phyloP scores from a whole-genome alignment of 2,329 filamentous ascomycete genomes.

The Aureobasidium leucospermi region DNA sequence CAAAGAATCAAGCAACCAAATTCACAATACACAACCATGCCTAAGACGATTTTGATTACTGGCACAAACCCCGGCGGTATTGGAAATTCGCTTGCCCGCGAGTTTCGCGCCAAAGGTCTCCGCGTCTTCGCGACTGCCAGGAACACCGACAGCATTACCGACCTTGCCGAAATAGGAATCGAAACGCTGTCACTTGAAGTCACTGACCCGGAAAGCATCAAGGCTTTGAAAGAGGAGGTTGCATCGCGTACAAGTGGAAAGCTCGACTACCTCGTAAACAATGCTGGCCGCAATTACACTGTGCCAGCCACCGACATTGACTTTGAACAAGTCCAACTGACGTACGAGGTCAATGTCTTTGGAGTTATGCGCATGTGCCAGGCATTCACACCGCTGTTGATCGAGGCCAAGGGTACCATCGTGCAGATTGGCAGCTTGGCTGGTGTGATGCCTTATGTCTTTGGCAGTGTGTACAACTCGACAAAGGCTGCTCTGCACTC shows the following conservation, averaged over 20 bases:
- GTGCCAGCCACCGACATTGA: constrained; percentile 51
- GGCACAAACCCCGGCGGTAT: constrained; percentile 48
- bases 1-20: not conserved
- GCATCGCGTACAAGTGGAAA: constrained; percentile 40
- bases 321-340: constrained; percentile 37
- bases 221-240: constrained; percentile 40
- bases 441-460: constrained; percentile 37
- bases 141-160: constrained; percentile 40
- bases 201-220: constrained; percentile 42
- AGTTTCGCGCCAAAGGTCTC: constrained; percentile 48
- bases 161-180: constrained; percentile 44
- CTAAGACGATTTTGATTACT: constrained; percentile 29
- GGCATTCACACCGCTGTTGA: constrained; percentile 48
- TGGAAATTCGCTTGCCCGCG: constrained; percentile 50
- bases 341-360: constrained; percentile 51
- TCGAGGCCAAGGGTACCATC: constrained; percentile 32
- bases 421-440: constrained; percentile 37
- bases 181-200: constrained; percentile 50
- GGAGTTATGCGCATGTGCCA: constrained; percentile 52
- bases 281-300: constrained; percentile 51
- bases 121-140: constrained; percentile 54
- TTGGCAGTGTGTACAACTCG: constrained; percentile 46
- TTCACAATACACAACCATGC: not conserved
- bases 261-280: constrained; percentile 53
- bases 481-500: constrained; percentile 53